A percentile compares a stretch with the other conserved stretches of the same genome.
Conservation (phyloP, 352 stramenopile genomes). For the Phytophthora brassicae region DNA sequence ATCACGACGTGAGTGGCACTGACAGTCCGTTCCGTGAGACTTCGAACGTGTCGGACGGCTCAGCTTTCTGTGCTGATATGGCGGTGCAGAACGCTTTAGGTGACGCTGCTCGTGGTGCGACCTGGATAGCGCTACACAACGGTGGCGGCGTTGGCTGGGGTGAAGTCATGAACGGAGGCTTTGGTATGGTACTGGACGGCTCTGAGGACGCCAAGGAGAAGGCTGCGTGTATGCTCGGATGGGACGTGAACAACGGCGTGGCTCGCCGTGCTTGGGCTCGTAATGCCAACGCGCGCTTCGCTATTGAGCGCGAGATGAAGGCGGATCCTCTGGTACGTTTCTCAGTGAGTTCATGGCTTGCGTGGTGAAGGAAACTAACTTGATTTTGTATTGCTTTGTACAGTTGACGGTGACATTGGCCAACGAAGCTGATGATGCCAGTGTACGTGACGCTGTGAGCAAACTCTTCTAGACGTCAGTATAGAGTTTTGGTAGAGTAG, state of each 20-base stretch:
- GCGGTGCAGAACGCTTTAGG: slow-evolving; percentile 90
- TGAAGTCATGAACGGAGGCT: slow-evolving; percentile 89
- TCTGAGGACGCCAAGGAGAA: slow-evolving; percentile 64
- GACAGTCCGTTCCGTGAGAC: slow-evolving; percentile 90
- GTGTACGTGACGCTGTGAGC: slow-evolving; percentile 45
- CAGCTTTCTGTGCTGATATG: slow-evolving; percentile 88
- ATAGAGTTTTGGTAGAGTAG: slow-evolving; percentile 20
- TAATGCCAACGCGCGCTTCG: slow-evolving; percentile 85
- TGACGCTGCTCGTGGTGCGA: slow-evolving; percentile 80
- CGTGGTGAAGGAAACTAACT: slow-evolving; percentile 3
- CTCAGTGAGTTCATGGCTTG: background rate
- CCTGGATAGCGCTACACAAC: slow-evolving; percentile 90
- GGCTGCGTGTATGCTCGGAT: slow-evolving; percentile 77
- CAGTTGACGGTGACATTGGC: slow-evolving; percentile 61
- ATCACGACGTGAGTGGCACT: slow-evolving; percentile 89
- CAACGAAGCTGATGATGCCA: slow-evolving; percentile 44
- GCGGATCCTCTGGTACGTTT: slow-evolving; percentile 62
- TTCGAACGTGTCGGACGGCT: slow-evolving; percentile 87
- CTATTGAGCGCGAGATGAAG: slow-evolving; percentile 85
- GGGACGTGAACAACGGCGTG: slow-evolving; percentile 91
- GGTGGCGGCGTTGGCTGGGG: slow-evolving; percentile 88
- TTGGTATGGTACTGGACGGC: slow-evolving; percentile 87
- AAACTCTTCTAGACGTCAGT: slow-evolving; percentile 38
- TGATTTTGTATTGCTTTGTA: slow-evolving; percentile 13
- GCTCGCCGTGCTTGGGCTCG: slow-evolving; percentile 76